Base-by-base conservation (phyloP, 495 filamentous ascomycete species). In the Usnea hakonensis region DNA sequence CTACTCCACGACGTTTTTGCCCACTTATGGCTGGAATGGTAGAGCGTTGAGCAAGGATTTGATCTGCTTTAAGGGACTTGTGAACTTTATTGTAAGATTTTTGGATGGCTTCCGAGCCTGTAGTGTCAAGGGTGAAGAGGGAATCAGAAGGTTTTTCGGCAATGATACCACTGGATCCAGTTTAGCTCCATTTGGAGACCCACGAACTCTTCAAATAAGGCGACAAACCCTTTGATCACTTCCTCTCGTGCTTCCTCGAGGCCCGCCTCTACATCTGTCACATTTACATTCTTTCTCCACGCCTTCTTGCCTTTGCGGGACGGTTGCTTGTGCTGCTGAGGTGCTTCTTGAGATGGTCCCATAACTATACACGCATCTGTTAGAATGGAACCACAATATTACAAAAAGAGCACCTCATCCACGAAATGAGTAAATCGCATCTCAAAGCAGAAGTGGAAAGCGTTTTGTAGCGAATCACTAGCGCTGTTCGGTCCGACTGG, bases 291-390 rank as follows among this genome's bases (percentile, higher is more conserved):
- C 74, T 97, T 98, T 67, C 94, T 82, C 94, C 94, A 98, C 23
- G 94, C 94, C 75, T 92, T 96, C 77, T 98, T 98, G 64, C 94
- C 93, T 74, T 97, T 98, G 69, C 94, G 81, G 14, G 92, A 96
- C 46, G 92, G 86, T 73, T 97, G 94, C 66, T 86, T 91, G 65
- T 77, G 80, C 66, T 84, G 80, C 48, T 79, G 76, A 17, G 84
- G 85, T 30, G 85, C 75, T 60, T 73, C 74, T 43, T 28, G 28
- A 14, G 43, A 36, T 21, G n/a, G 38, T 5, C 37, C 60, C 60
- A 62, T 62, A 2, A 62, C 13, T 6, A 52, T 14, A 28, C 48
- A 28, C 16, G 32, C 30, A 3, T 14, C 19, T n/a, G 2, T 10
- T 21, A 50, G 23, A 14, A 35, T 16, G 14, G n/a, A 19, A 32